Evolutionary conservation across 208 protist genomes (phyloP), one percentile per base, ranked within the genome.

Genomic region (Acanthamoeba pearcei): DNA sequence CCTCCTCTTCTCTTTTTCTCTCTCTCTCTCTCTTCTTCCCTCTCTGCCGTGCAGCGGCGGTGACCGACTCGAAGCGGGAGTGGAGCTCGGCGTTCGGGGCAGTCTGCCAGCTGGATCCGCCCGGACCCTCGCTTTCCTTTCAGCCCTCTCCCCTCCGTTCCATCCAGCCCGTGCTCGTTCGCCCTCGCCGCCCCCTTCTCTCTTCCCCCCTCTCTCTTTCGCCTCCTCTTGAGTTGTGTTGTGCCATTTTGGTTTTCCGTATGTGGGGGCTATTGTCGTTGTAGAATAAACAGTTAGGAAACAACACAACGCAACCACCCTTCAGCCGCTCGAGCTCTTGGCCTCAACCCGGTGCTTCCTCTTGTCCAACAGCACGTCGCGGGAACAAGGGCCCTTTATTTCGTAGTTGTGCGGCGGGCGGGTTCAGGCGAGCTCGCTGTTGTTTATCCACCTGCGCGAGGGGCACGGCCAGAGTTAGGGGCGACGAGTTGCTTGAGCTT

Each of bases 231-330:
- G 12, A 55, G 51, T 51, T 42, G 12, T 38, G 78, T 86, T 86
- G 78, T 86, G 78, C 32, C 38, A 86, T 86, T 86, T 86, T 86
- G 78, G 78, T 27, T 86, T 86, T 82, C 29, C 72, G 38, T 24
- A 17, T 80, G 38, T 80, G 78, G 49, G 49, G 49, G 4, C 35
- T 9, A 35, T 86, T 38, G 78, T 86, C 78, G 78, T 86, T 86
- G 78, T 86, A 86, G 78, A 86, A 86, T 86, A 86, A 86, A 86
- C 78, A 64, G 27, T 86, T 64, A 80, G 78, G 51, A 82, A 82
- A 53, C 10, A 53, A 49, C 17, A n/a, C 68, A 29, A 5, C 29
- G 22, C 51, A 5, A 55, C 51, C 51, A 29, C 64, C 64, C 5
- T 32, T 29, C 15, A 29, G 10, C n/a, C 64, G 10, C n/a, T 70